phyloP scores from a whole-genome alignment of 1,139 yeast species.

The Saccharomyces hybrid region DNA sequence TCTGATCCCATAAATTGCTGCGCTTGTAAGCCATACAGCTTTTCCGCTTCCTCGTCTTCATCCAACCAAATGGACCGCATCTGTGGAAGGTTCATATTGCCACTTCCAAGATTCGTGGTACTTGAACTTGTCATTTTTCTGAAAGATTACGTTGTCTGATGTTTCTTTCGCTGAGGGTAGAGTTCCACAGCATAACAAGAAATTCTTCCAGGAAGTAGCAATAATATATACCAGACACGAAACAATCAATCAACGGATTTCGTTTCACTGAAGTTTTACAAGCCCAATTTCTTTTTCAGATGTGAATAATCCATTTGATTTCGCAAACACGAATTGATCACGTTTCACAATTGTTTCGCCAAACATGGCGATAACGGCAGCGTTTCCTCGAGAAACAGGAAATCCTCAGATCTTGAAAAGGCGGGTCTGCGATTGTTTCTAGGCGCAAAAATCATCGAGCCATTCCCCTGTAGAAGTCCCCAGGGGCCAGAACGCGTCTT shows the following conservation, averaged over 20 bases:
- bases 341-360: background rate
- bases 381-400: background rate
- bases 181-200: too few relatives aligned
- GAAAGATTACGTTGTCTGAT: too few relatives aligned
- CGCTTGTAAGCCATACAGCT: conserved; percentile 15
- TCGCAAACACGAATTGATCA: background rate
- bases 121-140: too few relatives aligned
- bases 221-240: background rate
- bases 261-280: background rate
- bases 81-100: conserved; percentile 17
- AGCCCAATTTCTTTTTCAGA: background rate
- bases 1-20: conserved; percentile 2
- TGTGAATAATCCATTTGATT: background rate
- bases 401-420: too few relatives aligned
- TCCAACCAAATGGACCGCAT: conserved; percentile 39
- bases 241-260: background rate
- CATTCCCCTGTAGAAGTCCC: background rate
- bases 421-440: too few relatives aligned
- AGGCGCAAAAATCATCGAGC: background rate
- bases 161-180: too few relatives aligned
- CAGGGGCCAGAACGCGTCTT: conserved; percentile 1
- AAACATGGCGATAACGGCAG: background rate
- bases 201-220: background rate
- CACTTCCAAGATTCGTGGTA: too few relatives aligned
- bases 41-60: conserved; percentile 33